These are phyloP conservation scores for Lactarius pseudohatsudake DNA, from an alignment of 768 basidiomycete genomes.

Conservation along the genomic window DNA sequence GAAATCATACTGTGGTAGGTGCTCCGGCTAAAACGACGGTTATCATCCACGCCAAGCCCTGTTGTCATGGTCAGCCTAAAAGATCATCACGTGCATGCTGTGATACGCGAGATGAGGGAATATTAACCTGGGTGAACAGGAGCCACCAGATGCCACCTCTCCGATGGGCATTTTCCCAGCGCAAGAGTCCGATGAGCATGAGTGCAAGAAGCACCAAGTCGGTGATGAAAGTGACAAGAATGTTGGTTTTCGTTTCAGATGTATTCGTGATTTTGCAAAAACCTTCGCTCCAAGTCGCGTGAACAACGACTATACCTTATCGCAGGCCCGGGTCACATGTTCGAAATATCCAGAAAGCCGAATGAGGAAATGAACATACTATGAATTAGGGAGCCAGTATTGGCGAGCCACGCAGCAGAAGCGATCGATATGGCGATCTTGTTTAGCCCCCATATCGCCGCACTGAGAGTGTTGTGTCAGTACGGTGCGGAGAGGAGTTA, in stretches of 20 bases:
- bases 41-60: conserved; percentile 9
- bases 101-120: neutral
- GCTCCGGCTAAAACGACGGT: neutral
- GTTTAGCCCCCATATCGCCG: conserved; percentile 12
- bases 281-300: neutral
- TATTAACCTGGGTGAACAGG: conserved; percentile 6
- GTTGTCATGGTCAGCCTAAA: neutral
- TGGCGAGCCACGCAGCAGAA: neutral
- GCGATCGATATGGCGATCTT: neutral
- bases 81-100: neutral
- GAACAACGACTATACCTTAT: neutral
- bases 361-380: neutral
- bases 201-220: conserved; percentile 6
- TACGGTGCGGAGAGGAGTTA: too few species aligned
- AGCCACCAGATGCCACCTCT: conserved; percentile 7
- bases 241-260: neutral
- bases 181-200: conserved; percentile 13
- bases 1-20: conserved; percentile 2
- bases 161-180: conserved; percentile 4
- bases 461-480: neutral
- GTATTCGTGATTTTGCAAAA: neutral
- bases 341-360: neutral
- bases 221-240: neutral
- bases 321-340: neutral
- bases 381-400: neutral